A percentile compares a stretch with the other conserved stretches of the same genome.
Conservation (phyloP, 1,139 yeast genomes). For the Saccharomyces hybrid region DNA sequence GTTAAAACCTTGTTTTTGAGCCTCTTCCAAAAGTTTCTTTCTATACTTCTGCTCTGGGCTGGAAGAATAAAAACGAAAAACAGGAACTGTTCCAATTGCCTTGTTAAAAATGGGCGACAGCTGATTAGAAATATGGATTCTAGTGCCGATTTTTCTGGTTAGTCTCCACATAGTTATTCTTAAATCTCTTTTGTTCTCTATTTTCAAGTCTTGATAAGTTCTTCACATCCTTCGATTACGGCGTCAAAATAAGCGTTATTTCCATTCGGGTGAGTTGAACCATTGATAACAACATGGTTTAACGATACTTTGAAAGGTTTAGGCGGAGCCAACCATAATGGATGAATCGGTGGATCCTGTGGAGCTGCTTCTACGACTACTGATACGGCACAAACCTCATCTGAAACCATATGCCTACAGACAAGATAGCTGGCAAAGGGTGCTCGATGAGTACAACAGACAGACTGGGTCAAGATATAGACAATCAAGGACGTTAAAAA, state of each 20-base stretch:
- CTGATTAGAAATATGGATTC: background rate
- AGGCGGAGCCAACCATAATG: background rate
- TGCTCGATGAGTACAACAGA: slow-evolving; percentile 22
- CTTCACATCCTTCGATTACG: background rate
- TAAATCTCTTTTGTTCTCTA: background rate
- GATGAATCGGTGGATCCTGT: slow-evolving; percentile 4
- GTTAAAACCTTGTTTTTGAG: slow-evolving; percentile 35
- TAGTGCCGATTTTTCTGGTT: background rate
- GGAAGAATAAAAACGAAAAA: slow-evolving; percentile 8
- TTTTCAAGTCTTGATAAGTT: background rate
- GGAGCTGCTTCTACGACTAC: slow-evolving; percentile 14
- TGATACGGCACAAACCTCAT: slow-evolving; percentile 25
- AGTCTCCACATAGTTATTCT: background rate
- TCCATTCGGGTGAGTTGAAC: background rate
- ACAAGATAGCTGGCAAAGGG: slow-evolving; percentile 23
- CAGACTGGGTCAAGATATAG: slow-evolving; percentile 19
- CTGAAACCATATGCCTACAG: slow-evolving; percentile 23
- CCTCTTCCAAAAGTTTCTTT: slow-evolving; percentile 42
- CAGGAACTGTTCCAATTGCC: slow-evolving; percentile 6
- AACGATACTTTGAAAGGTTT: slow-evolving; percentile 1
- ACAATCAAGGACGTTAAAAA: slow-evolving; percentile 27
- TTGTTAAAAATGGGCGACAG: background rate
- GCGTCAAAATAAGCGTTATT: slow-evolving; percentile 1
- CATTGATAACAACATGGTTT: background rate
- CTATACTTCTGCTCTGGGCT: slow-evolving; percentile 28